A percentile compares a stretch with the other conserved stretches of the same genome.
Evolutionary conservation across 2,329 filamentous ascomycete species (phyloP).

Genomic region (Lasiodiplodia hormozganensis): DNA sequence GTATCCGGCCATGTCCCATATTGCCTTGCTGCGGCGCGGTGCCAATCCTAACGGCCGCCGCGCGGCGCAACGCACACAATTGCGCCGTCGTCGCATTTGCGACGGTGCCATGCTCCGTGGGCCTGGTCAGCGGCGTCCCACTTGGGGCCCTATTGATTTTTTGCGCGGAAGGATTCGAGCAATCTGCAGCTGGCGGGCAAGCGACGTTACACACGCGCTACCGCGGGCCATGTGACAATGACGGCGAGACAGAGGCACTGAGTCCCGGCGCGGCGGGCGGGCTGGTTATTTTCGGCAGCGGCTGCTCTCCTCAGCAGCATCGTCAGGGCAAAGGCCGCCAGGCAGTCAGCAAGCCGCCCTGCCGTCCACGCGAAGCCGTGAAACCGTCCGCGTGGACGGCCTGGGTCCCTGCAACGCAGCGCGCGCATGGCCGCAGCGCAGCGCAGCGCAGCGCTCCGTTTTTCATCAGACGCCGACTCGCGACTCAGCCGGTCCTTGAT

Average conservation of each 20-base stretch:
- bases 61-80: not conserved
- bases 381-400: conserved; percentile 22
- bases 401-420: conserved; percentile 7
- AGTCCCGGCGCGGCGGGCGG: conserved; percentile 9
- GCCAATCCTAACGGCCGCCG: not conserved
- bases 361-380: conserved; percentile 17
- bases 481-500: conserved; percentile 17
- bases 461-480: conserved; percentile 20
- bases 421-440: conserved; percentile 15
- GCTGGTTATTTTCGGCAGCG: conserved; percentile 25
- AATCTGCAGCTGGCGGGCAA: conserved; percentile 3
- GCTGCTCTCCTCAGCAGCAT: not conserved
- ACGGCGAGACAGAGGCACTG: not conserved
- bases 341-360: not conserved
- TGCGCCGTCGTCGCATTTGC: not conserved
- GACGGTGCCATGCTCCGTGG: conserved; percentile 10
- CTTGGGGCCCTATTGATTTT: conserved; percentile 14
- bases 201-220: conserved; percentile 4
- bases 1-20: conserved; percentile 16
- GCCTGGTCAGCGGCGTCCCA: conserved; percentile 13
- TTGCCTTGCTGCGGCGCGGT: conserved; percentile 9
- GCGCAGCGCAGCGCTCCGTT: conserved; percentile 5
- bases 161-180: conserved; percentile 9
- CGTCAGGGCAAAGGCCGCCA: conserved; percentile 16
- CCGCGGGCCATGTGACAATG: conserved; percentile 9